A percentile compares a stretch with the other conserved stretches of the same genome.
phyloP scores from a whole-genome alignment of 495 filamentous ascomycete species.

The Pyrenula massariospora region DNA sequence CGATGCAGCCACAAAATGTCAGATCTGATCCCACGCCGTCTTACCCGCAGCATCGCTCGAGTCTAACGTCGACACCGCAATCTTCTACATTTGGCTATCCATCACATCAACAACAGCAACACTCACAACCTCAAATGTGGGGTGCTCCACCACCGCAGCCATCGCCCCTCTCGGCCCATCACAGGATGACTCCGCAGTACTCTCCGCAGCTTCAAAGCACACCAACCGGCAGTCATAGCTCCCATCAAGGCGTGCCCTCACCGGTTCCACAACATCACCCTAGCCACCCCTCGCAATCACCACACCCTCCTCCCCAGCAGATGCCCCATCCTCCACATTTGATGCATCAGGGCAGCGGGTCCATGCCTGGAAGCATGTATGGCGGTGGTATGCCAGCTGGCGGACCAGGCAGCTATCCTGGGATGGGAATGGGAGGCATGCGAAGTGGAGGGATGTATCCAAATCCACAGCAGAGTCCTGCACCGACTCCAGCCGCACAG shows the following conservation, averaged over 20 bases:
- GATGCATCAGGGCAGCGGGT: slow-evolving; percentile 41
- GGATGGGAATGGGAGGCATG: slow-evolving; percentile 20
- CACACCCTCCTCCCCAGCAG: slow-evolving; percentile 29
- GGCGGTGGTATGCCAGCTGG: slow-evolving; percentile 45
- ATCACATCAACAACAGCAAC: slow-evolving; percentile 22
- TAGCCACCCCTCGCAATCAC: slow-evolving; percentile 35
- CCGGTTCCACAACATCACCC: slow-evolving; percentile 26
- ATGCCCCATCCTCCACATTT: slow-evolving; percentile 30
- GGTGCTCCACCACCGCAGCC: slow-evolving; percentile 42
- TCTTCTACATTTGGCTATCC: slow-evolving; percentile 34
- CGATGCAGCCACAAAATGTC: slow-evolving; percentile 29
- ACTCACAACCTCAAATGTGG: slow-evolving; percentile 34
- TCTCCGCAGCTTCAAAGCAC: slow-evolving; percentile 22
- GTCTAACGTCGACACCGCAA: slow-evolving; percentile 23
- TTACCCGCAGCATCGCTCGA: slow-evolving; percentile 26
- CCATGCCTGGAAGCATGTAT: slow-evolving; percentile 49
- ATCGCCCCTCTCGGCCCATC: slow-evolving; percentile 35
- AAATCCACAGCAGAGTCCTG: slow-evolving; percentile 30
- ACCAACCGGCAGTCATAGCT: slow-evolving; percentile 4
- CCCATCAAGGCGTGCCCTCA: slow-evolving; percentile 20
- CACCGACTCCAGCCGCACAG: slow-evolving; percentile 31
- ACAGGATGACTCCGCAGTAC: slow-evolving; percentile 33
- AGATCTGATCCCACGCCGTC: slow-evolving; percentile 32
- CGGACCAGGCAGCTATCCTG: slow-evolving; percentile 39
- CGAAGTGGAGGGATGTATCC: slow-evolving; percentile 45